Percentiles rank a stretch among this genome's conserved stretches.
phyloP scores from a whole-genome alignment of 1,284 basidiomycete species.

The Puccinia novopanici region DNA sequence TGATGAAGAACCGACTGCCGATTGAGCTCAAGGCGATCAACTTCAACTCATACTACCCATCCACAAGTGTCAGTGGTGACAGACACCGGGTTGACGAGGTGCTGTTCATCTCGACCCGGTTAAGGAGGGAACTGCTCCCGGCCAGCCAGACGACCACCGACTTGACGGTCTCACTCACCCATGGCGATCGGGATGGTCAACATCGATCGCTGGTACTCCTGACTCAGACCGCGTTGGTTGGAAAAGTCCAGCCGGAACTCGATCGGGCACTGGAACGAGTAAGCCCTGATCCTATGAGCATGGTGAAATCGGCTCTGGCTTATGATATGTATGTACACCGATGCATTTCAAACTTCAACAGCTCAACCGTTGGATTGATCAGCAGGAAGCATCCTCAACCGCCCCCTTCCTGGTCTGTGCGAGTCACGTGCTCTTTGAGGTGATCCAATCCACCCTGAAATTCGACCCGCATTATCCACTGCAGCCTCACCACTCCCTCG shows the following conservation, averaged over 20 bases:
- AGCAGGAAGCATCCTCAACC: neutral
- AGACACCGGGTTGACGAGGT: neutral
- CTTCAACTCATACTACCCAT: slow-evolving; percentile 1
- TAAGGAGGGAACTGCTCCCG: neutral
- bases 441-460: neutral
- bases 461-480: neutral
- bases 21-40: slow-evolving; percentile 17
- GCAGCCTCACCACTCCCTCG: neutral
- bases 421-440: neutral
- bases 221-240: slow-evolving; percentile 3
- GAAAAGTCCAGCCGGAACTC: neutral
- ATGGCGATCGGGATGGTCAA: neutral
- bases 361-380: slow-evolving; percentile 17
- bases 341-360: neutral
- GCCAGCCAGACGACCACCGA: no score
- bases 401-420: neutral
- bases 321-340: no score
- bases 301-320: no score
- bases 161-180: neutral
- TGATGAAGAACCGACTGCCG: neutral
- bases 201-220: neutral
- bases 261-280: neutral
- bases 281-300: neutral
- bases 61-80: neutral
- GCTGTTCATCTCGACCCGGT: neutral